Evolutionary conservation across 306 rosid genomes (phyloP).

Genomic region (Fragaria iinumae): DNA sequence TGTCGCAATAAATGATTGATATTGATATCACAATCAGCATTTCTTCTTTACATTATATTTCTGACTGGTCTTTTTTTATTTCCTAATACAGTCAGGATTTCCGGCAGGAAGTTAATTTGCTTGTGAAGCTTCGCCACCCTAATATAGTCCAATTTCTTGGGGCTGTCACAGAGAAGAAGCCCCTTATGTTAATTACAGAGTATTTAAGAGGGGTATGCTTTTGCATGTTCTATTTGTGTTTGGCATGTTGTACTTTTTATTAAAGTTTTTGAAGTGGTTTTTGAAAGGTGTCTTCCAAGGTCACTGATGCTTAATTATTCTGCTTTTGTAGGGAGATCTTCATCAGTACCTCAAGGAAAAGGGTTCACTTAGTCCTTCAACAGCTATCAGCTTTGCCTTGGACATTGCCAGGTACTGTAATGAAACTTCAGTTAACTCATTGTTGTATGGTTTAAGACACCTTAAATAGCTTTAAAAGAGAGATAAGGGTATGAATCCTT

Average conservation of each 20-base stretch:
- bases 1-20: neutral
- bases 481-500: neutral
- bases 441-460: neutral
- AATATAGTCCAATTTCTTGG: constrained; percentile 99
- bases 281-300: constrained; percentile 21
- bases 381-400: constrained; percentile 73
- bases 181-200: constrained; percentile 92
- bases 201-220: constrained; percentile 86
- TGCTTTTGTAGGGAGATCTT: constrained; percentile 79
- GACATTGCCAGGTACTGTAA: constrained; percentile 74
- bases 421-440: neutral
- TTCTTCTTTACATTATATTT: constrained; percentile 15
- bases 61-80: constrained; percentile 2
- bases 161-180: constrained; percentile 96
- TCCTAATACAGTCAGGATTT: constrained; percentile 80
- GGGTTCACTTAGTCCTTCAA: constrained; percentile 67
- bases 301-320: constrained; percentile 22
- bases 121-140: constrained; percentile 99
- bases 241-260: constrained; percentile 1
- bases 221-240: constrained; percentile 19
- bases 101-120: constrained; percentile 90
- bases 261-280: constrained; percentile 15
- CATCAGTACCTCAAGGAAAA: constrained; percentile 87
- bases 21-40: neutral
- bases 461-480: neutral